These are phyloP conservation scores for Colletotrichum sp. DNA, from an alignment of 2,329 filamentous ascomycete species.

Conservation along the genomic window DNA sequence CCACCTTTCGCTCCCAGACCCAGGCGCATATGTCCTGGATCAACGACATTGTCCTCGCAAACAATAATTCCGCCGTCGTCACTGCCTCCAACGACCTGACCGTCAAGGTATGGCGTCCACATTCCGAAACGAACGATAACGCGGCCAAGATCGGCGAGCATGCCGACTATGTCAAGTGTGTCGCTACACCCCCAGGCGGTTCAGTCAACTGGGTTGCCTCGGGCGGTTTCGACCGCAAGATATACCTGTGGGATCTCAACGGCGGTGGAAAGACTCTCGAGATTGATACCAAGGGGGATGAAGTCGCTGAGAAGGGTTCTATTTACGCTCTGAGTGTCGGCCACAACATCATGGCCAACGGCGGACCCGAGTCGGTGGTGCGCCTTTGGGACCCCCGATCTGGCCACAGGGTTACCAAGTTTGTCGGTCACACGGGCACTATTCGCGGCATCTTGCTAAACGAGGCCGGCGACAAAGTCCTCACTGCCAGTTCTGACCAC, in stretches of 20 bases:
- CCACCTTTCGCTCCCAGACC: slow-evolving; percentile 63
- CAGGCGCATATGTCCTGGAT: slow-evolving; percentile 94
- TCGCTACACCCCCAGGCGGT: slow-evolving; percentile 72
- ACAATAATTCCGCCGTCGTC: slow-evolving; percentile 79
- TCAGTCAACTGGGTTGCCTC: slow-evolving; percentile 88
- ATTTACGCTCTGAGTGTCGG: slow-evolving; percentile 89
- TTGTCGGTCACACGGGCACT: slow-evolving; percentile 95
- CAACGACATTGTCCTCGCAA: slow-evolving; percentile 85
- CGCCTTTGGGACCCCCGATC: slow-evolving; percentile 90
- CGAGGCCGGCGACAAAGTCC: slow-evolving; percentile 84
- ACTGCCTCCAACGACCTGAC: slow-evolving; percentile 94
- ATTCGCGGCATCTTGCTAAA: slow-evolving; percentile 91
- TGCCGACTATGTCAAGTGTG: slow-evolving; percentile 94
- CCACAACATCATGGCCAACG: slow-evolving; percentile 83
- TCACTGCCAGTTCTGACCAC: slow-evolving; percentile 94
- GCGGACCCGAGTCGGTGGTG: slow-evolving; percentile 92
- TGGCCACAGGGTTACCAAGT: slow-evolving; percentile 91
- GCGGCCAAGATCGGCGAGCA: slow-evolving; percentile 88
- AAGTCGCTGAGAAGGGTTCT: slow-evolving; percentile 87
- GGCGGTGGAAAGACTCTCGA: slow-evolving; percentile 85
- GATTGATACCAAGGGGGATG: slow-evolving; percentile 85
- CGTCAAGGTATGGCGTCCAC: slow-evolving; percentile 90
- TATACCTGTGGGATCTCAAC: slow-evolving; percentile 91
- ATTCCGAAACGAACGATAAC: slow-evolving; percentile 58
- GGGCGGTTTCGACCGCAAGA: slow-evolving; percentile 89